Evolutionary conservation across 2,329 filamentous ascomycete species (phyloP).

Genomic region (Erysiphe neolycopersici): DNA sequence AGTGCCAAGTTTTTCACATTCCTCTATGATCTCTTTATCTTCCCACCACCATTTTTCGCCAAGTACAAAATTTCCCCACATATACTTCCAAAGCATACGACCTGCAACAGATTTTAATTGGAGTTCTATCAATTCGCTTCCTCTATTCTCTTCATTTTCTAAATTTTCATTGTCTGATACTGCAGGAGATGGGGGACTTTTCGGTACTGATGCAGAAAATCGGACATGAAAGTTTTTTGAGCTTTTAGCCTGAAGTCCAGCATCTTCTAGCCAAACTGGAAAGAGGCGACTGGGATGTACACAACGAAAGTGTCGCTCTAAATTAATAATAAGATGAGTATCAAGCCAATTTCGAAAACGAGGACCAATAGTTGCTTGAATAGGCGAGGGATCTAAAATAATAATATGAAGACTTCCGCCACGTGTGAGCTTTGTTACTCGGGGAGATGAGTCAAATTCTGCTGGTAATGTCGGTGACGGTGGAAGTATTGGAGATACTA

Average conservation of each 20-base stretch:
- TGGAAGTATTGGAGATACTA: conserved; percentile 16
- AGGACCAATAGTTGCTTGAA: conserved; percentile 27
- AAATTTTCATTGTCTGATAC: neutral
- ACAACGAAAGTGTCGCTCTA: conserved; percentile 31
- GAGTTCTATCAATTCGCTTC: conserved; percentile 12
- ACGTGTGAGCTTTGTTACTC: conserved; percentile 8
- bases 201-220: conserved; percentile 7
- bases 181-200: neutral
- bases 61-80: conserved; percentile 22
- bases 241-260: conserved; percentile 20
- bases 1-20: conserved; percentile 26
- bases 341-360: conserved; percentile 33
- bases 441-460: neutral
- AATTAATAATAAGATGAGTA: conserved; percentile 28
- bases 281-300: conserved; percentile 30
- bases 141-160: neutral
- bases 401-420: conserved; percentile 32
- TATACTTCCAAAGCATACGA: conserved; percentile 31
- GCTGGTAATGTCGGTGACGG: conserved; percentile 1
- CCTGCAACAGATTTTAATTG: conserved; percentile 25
- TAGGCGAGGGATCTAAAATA: conserved; percentile 34
- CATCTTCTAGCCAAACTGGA: conserved; percentile 29
- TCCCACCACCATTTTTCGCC: conserved; percentile 34
- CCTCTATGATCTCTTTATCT: conserved; percentile 23
- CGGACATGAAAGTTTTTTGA: conserved; percentile 6